These are phyloP conservation scores for Royoungia palumana DNA, from an alignment of 768 basidiomycete genomes.

Conservation along the genomic window DNA sequence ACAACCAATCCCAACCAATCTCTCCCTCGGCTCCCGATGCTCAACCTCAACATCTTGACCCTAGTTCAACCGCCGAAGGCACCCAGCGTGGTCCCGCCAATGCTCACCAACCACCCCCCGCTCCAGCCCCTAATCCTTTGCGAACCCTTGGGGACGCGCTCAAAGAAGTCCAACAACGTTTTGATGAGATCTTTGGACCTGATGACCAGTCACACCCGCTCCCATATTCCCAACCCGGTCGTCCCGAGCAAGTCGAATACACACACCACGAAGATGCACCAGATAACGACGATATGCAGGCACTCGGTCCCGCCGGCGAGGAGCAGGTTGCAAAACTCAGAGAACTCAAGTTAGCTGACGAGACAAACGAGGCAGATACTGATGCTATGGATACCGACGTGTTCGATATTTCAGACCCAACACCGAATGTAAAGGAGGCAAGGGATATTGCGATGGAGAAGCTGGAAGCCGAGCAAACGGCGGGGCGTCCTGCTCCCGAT, in stretches of 20 bases:
- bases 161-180: constrained; percentile 76
- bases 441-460: constrained; percentile 24
- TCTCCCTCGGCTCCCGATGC: constrained; percentile 1
- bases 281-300: constrained; percentile 73
- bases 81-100: constrained; percentile 43
- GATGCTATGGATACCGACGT: constrained; percentile 52
- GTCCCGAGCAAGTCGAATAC: constrained; percentile 67
- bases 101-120: constrained; percentile 38
- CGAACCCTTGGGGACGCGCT: constrained; percentile 83
- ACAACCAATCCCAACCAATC: constrained; percentile 6
- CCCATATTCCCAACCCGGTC: constrained; percentile 35
- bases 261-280: constrained; percentile 56
- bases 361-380: constrained; percentile 38
- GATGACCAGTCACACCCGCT: constrained; percentile 32
- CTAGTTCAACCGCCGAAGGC: constrained; percentile 40
- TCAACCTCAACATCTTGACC: constrained; percentile 15
- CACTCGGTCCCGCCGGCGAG: constrained; percentile 81
- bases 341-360: constrained; percentile 75
- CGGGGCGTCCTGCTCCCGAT: constrained; percentile 27
- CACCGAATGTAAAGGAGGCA: constrained; percentile 26
- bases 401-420: constrained; percentile 1
- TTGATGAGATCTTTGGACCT: constrained; percentile 71
- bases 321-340: constrained; percentile 80
- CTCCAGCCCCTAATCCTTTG: constrained; percentile 47
- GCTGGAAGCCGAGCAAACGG: constrained; percentile 28